Evolutionary conservation across 2,329 filamentous ascomycete species (phyloP).

Genomic region (Fusarium papillatum): DNA sequence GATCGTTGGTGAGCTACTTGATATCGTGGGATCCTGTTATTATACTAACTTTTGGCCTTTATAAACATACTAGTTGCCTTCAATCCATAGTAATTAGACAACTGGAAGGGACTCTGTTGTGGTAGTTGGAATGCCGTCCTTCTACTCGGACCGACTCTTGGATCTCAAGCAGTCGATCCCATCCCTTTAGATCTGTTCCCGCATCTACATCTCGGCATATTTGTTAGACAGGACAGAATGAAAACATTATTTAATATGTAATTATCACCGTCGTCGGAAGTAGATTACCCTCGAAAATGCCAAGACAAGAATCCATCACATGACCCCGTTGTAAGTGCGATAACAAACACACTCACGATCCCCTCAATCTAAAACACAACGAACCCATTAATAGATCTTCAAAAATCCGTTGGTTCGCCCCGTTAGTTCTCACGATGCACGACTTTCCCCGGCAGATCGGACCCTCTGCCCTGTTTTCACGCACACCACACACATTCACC

Average conservation of each 20-base stretch:
- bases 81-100: neutral
- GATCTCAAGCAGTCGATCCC: neutral
- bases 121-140: neutral
- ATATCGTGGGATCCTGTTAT: neutral
- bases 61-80: neutral
- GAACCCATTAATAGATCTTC: neutral
- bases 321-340: neutral
- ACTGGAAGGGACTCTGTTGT: neutral
- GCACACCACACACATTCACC: neutral
- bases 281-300: neutral
- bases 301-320: neutral
- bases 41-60: neutral
- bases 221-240: neutral
- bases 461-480: neutral
- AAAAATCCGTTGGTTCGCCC: neutral
- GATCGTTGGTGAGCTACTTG: neutral
- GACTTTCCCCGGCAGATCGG: neutral
- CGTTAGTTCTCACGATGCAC: neutral
- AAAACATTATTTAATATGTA: neutral
- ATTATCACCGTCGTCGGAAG: neutral
- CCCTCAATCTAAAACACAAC: neutral
- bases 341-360: neutral
- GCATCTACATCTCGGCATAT: neutral
- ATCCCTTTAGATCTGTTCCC: neutral
- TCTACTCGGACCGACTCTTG: neutral